Evolutionary conservation across 2,329 filamentous ascomycete genomes (phyloP), one percentile per base, ranked within the genome.

Genomic region (Tolypocladium ophioglossoides): DNA sequence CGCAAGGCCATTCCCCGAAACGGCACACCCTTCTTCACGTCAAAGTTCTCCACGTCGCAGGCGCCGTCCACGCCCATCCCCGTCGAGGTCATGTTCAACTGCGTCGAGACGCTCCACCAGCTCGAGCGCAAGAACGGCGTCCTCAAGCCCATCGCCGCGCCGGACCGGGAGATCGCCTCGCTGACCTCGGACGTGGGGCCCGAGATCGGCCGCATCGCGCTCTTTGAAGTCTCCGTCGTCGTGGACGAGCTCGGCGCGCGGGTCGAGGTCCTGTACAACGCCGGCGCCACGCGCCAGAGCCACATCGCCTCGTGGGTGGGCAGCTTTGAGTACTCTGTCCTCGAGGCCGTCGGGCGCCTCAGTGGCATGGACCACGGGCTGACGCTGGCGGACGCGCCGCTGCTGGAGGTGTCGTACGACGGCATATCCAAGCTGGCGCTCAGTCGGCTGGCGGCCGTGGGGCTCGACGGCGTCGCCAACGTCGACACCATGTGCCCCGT

Each of bases 81-180:
- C 0, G 73, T 83, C 50, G 82, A 85, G 62, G 70, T 85, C 39
- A 72, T 82, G 37, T 83, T 85, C 63, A 83, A 74, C 54, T 81
- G 79, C 58, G 69, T 75, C 2, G 78, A 79, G 4, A 73, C 73
- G 0, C 66, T 75, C 18, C 73, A 78, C 50, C 72, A 76, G n/a
- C 62, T 79, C 0, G 74, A 78, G 51, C 69, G 70, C 2, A 67
- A 72, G 11, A 74, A 77, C 46, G 72, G 75, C 1, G 66, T 84
- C 1, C 70, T 84, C 10, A 71, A 77, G 55, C 74, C 77, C 35
- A 61, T 78, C 0, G 57, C 69, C 3, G 63, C 74, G 0, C 72
- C 75, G 0, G 73, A 72, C 0, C 68, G 68, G 34, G 67, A 68
- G 0, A 59, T 72, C 2, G 65, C 62, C 9, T 73, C 73, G 0